Base-by-base conservation (phyloP, 139 green algal species). In the Chlorella sp. region DNA sequence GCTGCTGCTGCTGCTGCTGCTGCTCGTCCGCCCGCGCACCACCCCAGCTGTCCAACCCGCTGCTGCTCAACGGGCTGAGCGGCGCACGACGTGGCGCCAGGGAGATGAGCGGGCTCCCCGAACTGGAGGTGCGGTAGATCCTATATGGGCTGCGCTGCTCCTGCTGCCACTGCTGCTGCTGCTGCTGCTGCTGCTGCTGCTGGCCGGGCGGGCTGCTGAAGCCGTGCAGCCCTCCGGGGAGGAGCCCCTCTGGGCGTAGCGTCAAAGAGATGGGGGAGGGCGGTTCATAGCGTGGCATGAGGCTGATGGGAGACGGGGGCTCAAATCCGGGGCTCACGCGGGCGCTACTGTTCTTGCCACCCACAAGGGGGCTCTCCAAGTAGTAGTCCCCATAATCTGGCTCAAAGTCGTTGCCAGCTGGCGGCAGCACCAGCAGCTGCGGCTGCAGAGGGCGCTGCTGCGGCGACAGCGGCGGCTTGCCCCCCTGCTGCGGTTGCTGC, bases 251-350 rank as follows among this genome's bases (percentile, higher is more conserved):
- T 30, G 18, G 22, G 48, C 80, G 80, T 1, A 32, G 28, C 19
- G 18, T 53, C 81, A 86, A 19, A 57, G n/a, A 34, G 34, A 75
- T 86, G 81, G 81, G 81, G 32, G 53, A 73, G 0, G 81, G 81
- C 53, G 81, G 81, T 16, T 85, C 48, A 12, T 34, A 69, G 48
- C 53, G 32, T 0, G 80, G 80, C 32, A 85, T 39, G 30, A 85
- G 80, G 48, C 12, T 30, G 48, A 85, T 85, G 48, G 80, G 80
- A 5, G 80, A 85, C 28, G 80, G 80, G 9, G 80, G 80, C 80
- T 71, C 28, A 19, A 57, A 34, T 1, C 80, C 80, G 24, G 77
- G 77, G 77, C 36, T 36, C 1, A 36, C 75, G 9, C 39, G 32
- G 3, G 71, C 32, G 71, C 71, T 78, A 30, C 34, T 39, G 36